These are phyloP conservation scores for Debaryomyces robertsiae DNA, from an alignment of 1,139 yeast genomes.

Conservation along the genomic window DNA sequence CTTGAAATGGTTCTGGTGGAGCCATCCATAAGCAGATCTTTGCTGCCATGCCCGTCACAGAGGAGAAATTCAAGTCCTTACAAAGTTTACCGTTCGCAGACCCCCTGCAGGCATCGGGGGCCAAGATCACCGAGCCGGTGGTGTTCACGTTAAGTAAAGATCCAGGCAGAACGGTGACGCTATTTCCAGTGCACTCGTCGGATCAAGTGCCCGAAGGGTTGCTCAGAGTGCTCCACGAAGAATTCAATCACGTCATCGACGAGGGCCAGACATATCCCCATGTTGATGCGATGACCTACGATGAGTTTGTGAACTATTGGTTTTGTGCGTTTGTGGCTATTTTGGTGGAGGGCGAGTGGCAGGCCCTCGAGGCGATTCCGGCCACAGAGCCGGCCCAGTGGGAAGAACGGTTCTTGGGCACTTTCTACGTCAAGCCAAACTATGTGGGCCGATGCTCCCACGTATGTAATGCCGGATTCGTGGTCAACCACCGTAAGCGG, in stretches of 20 bases:
- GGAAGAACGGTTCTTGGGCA: constrained; percentile 56
- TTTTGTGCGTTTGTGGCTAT: constrained; percentile 50
- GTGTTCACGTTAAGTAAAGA: constrained; percentile 34
- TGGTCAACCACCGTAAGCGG: constrained; percentile 57
- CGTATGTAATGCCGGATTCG: constrained; percentile 77
- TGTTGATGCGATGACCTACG: constrained; percentile 25
- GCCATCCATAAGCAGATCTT: too few relatives aligned
- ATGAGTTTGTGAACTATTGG: constrained; percentile 44
- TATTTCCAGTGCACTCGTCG: constrained; percentile 34
- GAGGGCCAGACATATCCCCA: constrained; percentile 57
- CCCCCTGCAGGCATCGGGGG: constrained; percentile 24
- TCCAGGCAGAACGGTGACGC: constrained; percentile 30
- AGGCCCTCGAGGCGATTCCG: constrained; percentile 11
- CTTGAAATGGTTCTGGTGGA: too few relatives aligned
- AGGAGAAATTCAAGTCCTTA: constrained; percentile 15
- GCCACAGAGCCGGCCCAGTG: constrained; percentile 29
- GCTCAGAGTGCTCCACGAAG: constrained; percentile 33
- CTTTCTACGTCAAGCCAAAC: constrained; percentile 77
- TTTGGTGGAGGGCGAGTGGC: constrained; percentile 41
- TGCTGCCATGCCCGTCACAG: constrained; percentile 4
- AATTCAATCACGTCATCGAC: constrained; percentile 49
- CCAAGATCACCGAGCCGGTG: constrained; percentile 29
- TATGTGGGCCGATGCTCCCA: constrained; percentile 78
- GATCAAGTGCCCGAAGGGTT: constrained; percentile 38
- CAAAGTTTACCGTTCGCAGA: constrained; percentile 40